phyloP scores from a whole-genome alignment of 441 rosid genomes.

The Codiaeum variegatum region DNA sequence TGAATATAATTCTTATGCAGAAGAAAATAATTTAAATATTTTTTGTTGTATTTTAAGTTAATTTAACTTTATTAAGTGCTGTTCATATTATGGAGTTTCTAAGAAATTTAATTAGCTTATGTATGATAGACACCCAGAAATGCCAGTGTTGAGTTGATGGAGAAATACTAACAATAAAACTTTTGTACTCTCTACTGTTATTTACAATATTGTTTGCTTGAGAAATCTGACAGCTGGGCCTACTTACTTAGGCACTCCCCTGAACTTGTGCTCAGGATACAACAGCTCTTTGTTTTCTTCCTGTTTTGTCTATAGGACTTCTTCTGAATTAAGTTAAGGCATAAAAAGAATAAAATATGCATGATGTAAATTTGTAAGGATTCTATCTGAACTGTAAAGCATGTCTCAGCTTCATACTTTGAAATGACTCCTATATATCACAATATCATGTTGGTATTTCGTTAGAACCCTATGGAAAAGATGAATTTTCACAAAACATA shows the following conservation, averaged over 20 bases:
- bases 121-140: neutral
- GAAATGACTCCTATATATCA: neutral
- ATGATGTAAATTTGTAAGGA: neutral
- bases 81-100: neutral
- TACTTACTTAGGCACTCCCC: too few species aligned
- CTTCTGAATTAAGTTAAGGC: neutral
- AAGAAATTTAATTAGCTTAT: neutral
- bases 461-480: neutral
- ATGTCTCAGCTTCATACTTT: neutral
- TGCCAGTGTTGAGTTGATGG: neutral
- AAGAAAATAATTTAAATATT: neutral
- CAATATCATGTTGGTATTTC: neutral
- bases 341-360: neutral
- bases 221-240: too few species aligned
- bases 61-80: neutral
- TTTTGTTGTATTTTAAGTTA: neutral
- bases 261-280: too few species aligned
- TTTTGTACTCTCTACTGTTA: neutral
- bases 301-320: neutral
- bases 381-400: neutral
- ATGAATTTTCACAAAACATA: too few species aligned
- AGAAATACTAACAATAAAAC: neutral
- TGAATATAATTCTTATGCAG: neutral
- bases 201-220: too few species aligned
- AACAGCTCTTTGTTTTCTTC: neutral